A percentile compares a stretch with the other conserved stretches of the same genome.
These are phyloP conservation scores for Nelumbo lutea DNA, from an alignment of 164 flowering plant species.

Conservation along the genomic window DNA sequence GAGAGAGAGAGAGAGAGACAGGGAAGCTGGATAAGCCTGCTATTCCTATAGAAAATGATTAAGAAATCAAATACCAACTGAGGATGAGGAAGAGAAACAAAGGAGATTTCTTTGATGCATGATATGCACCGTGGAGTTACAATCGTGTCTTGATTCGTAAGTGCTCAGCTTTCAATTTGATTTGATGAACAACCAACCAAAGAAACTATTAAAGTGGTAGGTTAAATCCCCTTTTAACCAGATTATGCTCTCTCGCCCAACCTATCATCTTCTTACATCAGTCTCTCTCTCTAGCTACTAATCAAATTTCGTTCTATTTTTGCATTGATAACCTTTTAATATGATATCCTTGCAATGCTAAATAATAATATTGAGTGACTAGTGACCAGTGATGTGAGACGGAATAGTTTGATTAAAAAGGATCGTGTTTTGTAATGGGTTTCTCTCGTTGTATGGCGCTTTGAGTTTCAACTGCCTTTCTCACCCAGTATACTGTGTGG, in stretches of 20 bases:
- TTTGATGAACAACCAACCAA: constrained; percentile 4
- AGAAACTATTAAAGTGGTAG: neutral
- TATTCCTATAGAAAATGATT: neutral
- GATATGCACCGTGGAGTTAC: neutral
- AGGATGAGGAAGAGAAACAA: neutral
- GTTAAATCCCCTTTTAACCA: neutral
- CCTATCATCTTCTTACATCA: neutral
- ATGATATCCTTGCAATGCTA: too few relatives aligned
- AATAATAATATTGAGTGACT: too few relatives aligned
- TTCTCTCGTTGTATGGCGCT: too few relatives aligned
- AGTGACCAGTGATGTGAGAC: too few relatives aligned
- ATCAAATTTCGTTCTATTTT: too few relatives aligned
- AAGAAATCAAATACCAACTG: neutral
- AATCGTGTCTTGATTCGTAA: constrained; percentile 4
- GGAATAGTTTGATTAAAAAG: too few relatives aligned
- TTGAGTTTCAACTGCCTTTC: too few relatives aligned
- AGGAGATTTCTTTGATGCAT: neutral
- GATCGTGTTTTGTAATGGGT: too few relatives aligned
- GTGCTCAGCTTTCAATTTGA: constrained; percentile 16
- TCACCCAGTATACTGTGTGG: too few relatives aligned
- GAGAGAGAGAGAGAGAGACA: neutral
- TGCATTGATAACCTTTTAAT: too few relatives aligned
- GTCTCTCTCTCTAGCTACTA: neutral
- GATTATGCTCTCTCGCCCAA: neutral
- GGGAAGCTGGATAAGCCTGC: constrained; percentile 11